Base-by-base conservation (phyloP, 2,329 filamentous ascomycete genomes). In the Achaetomium macrosporum region DNA sequence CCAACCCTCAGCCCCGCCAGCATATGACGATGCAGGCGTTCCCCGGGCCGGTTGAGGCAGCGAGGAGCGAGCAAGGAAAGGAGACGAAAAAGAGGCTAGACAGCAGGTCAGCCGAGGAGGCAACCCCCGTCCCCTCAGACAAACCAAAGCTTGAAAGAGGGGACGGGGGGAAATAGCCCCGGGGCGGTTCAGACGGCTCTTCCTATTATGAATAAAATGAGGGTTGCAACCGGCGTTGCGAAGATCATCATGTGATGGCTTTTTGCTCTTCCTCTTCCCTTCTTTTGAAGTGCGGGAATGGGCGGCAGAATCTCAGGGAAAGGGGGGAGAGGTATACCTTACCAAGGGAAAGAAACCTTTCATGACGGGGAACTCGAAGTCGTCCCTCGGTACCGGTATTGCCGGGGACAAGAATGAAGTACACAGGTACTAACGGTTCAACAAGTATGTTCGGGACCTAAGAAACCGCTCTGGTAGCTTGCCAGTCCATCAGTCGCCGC, bases 141-240 rank as follows among this genome's bases (percentile, higher is more conserved):
- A 54, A 37, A 16, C 35, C 35, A n/a, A 37, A 37, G 35, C 15
- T 37, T n/a, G 35, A 37, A 16, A 13, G 7, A n/a, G 15, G 35
- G 15, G 7, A 51, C 43, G 46, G 47, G 55, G 44, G 35, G 50
- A 31, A 51, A 30, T 46, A 42, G 11, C 15, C 51, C 47, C 54
- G 55, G 52, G 58, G 59, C 53, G 60, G 53, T 68, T 71, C 68
- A 71, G 67, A 71, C 69, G 69, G 69, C 69, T 71, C 69, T 71
- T 71, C 69, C 69, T 71, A 67, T 57, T 57, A 48, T 11, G 46
- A 60, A 60, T 53, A 53, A 52, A 63, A 17, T 44, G 10, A 66
- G 65, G 67, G 67, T 66, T 64, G 65, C 63, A 69, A 66, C 57
- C 47, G 56, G 57, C 56, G 63, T 61, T 64, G 62, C 63, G 59